Conservation (phyloP, 2,329 filamentous ascomycete genomes). For the Fusarium gaditjirri region DNA sequence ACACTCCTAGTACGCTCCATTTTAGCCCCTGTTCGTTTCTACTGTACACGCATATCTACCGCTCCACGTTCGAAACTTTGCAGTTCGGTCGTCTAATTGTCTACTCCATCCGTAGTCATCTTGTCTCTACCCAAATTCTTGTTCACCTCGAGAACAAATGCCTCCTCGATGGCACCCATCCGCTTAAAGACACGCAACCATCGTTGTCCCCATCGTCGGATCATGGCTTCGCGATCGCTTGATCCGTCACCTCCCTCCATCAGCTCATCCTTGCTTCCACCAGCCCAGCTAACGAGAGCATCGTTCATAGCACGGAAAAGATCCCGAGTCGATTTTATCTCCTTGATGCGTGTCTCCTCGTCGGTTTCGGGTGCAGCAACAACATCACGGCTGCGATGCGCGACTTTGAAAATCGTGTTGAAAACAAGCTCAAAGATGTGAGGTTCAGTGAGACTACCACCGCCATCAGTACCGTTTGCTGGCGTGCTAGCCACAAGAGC, state of each 20-base stretch:
- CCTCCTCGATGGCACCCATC: constrained; percentile 86
- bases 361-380: constrained; percentile 70
- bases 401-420: constrained; percentile 90
- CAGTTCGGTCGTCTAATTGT: constrained; percentile 32
- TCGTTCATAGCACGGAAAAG: constrained; percentile 87
- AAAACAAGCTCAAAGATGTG: constrained; percentile 91
- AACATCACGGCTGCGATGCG: constrained; percentile 84
- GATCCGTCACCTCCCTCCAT: constrained; percentile 74
- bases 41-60: constrained; percentile 15
- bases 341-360: constrained; percentile 74
- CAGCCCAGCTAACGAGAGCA: constrained; percentile 76
- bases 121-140: constrained; percentile 39
- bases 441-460: constrained; percentile 74
- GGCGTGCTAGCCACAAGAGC: constrained; percentile 72
- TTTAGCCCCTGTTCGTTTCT: constrained; percentile 18
- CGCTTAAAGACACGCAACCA: constrained; percentile 89
- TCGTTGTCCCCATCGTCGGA: constrained; percentile 82
- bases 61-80: constrained; percentile 16
- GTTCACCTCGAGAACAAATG: constrained; percentile 58
- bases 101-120: constrained; percentile 32
- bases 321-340: constrained; percentile 78
- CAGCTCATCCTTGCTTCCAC: constrained; percentile 77
- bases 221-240: constrained; percentile 69
- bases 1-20: constrained; percentile 7
- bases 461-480: constrained; percentile 61